Evolutionary conservation across 148 eudicot species (phyloP).

Genomic region (Rhododendron ovatum): DNA sequence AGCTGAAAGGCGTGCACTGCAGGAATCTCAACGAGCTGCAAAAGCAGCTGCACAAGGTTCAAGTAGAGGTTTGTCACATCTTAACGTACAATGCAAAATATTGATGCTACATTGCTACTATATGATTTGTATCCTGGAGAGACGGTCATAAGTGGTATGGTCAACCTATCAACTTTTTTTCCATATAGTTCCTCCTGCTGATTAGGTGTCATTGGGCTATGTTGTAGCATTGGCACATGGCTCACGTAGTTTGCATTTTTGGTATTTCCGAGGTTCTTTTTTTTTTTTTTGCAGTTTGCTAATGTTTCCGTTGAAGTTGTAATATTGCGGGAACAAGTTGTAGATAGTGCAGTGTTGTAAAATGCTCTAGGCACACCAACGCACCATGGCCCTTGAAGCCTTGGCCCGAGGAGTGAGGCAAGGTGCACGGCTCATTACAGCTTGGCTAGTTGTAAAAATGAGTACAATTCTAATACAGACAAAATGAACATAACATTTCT

Average conservation of each 20-base stretch:
- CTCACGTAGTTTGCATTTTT: neutral
- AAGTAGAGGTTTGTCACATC: neutral
- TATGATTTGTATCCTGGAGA: neutral
- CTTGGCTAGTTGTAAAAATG: neutral
- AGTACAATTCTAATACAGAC: neutral
- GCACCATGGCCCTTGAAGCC: neutral
- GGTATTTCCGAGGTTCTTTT: neutral
- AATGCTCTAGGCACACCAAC: neutral
- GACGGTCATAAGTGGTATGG: neutral
- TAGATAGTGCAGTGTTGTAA: neutral
- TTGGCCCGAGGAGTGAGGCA: neutral
- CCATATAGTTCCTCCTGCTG: neutral
- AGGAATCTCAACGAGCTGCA: slow-evolving; percentile 93
- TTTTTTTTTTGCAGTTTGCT: neutral
- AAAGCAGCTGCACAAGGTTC: slow-evolving; percentile 69
- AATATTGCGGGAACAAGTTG: neutral
- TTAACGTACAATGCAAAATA: neutral
- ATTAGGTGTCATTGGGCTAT: neutral
- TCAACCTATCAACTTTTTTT: neutral
- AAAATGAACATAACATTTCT: neutral
- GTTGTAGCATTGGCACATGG: neutral
- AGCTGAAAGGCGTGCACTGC: slow-evolving; percentile 89
- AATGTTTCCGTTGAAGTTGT: neutral
- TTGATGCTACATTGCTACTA: neutral
- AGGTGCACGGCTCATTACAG: neutral